These are phyloP conservation scores for Sphenostylis stenocarpa DNA, from an alignment of 306 rosid species.

Conservation along the genomic window DNA sequence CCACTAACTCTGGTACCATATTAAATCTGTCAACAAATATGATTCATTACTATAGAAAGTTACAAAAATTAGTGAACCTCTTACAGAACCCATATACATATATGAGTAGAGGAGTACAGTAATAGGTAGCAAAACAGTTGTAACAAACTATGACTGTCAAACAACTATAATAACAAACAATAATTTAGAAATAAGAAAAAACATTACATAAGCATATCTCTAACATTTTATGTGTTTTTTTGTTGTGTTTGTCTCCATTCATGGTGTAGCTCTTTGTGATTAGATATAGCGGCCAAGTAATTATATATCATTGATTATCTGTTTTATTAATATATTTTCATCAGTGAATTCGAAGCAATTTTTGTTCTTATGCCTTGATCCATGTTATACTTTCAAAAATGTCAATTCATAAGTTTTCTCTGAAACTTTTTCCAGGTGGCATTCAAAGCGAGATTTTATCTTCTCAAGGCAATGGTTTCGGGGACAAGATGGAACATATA, in stretches of 20 bases:
- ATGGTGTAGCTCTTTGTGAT: not conserved
- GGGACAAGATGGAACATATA: constrained; percentile 89
- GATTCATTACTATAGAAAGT: no score
- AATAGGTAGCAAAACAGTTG: no score
- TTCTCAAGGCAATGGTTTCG: constrained; percentile 96
- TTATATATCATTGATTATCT: not conserved
- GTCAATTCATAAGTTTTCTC: constrained; percentile 11
- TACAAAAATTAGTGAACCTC: no score
- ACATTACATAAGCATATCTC: no score
- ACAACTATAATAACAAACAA: no score
- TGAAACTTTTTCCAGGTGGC: constrained; percentile 63
- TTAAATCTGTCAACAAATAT: no score
- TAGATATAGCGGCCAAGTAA: not conserved
- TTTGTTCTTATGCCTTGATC: not conserved
- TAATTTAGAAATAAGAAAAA: no score
- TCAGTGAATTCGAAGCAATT: not conserved
- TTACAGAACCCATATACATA: no score
- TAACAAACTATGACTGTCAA: no score
- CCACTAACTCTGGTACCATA: no score
- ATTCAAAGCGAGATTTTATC: constrained; percentile 84
- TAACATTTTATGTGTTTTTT: no score
- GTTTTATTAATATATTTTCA: not conserved
- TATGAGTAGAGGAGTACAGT: no score
- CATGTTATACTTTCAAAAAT: constrained; percentile 3
- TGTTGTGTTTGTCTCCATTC: not conserved